Percentiles rank a stretch among this genome's conserved stretches.
Evolutionary conservation across 768 basidiomycete species (phyloP).

Genomic region (Kwoniella europaea): DNA sequence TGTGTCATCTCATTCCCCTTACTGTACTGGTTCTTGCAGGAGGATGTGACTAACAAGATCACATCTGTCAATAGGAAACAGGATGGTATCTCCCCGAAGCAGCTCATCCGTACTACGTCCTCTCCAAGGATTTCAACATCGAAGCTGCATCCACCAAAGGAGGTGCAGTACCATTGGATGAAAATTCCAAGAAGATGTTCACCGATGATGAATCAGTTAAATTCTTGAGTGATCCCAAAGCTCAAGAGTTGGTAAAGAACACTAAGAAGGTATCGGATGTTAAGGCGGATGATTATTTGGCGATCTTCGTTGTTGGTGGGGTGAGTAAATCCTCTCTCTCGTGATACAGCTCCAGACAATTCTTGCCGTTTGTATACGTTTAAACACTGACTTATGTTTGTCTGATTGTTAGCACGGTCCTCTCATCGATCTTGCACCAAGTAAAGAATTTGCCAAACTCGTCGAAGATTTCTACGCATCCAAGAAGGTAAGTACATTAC

Average conservation of each 20-base stretch:
- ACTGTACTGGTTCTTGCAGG: neutral
- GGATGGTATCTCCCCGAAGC: conserved; percentile 81
- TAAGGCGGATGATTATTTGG: conserved; percentile 68
- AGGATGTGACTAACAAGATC: too few species aligned
- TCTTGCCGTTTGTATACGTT: neutral
- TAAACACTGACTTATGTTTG: neutral
- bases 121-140: conserved; percentile 64
- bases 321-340: conserved; percentile 30
- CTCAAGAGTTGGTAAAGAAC: conserved; percentile 64
- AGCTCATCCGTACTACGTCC: conserved; percentile 71
- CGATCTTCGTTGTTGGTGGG: conserved; percentile 78
- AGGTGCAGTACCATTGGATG: conserved; percentile 74
- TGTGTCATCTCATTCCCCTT: conserved; percentile 26
- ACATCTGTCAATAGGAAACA: conserved; percentile 5
- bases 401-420: conserved; percentile 65
- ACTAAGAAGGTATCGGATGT: conserved; percentile 71
- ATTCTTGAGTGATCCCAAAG: conserved; percentile 67
- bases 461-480: conserved; percentile 69
- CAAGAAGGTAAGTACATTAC: conserved; percentile 61
- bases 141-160: conserved; percentile 69
- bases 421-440: conserved; percentile 70
- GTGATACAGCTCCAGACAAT: too few species aligned
- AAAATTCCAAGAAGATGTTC: conserved; percentile 61
- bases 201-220: conserved; percentile 65
- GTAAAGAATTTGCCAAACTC: conserved; percentile 66